phyloP scores from a whole-genome alignment of 306 rosid genomes.

The Cucurbita ficifolia region DNA sequence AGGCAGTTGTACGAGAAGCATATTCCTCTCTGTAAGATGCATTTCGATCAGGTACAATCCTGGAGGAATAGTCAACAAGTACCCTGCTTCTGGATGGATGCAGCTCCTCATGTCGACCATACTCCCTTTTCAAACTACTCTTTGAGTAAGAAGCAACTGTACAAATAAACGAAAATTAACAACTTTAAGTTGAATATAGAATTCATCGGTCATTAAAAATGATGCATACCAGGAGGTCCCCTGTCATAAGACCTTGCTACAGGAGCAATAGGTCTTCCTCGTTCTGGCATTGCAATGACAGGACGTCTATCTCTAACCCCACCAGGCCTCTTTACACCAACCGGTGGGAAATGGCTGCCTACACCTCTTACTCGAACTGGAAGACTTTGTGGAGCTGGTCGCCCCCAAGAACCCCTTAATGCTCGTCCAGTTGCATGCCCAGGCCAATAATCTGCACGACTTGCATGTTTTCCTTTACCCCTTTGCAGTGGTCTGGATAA shows the following conservation, averaged over 20 bases:
- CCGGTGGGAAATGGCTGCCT: conserved; percentile 52
- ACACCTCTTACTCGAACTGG: conserved; percentile 61
- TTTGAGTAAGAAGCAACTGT: conserved; percentile 62
- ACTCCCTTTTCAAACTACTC: conserved; percentile 70
- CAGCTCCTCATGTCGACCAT: conserved; percentile 62
- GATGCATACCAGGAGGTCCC: conserved; percentile 61
- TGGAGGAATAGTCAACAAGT: conserved; percentile 51
- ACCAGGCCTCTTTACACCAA: conserved; percentile 42
- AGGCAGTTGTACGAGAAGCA: conserved; percentile 50
- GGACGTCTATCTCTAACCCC: conserved; percentile 77
- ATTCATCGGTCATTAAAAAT: not conserved
- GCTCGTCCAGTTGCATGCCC: conserved; percentile 37
- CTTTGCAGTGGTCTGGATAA: conserved; percentile 93
- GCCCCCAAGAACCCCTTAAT: conserved; percentile 63
- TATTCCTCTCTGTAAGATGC: conserved; percentile 63
- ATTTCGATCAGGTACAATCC: conserved; percentile 68
- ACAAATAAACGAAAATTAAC: not conserved
- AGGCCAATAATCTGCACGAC: conserved; percentile 62
- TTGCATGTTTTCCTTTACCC: conserved; percentile 65
- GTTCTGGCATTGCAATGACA: conserved; percentile 38
- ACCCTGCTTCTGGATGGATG: conserved; percentile 82
- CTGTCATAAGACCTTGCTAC: conserved; percentile 69
- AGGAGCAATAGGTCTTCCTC: conserved; percentile 63
- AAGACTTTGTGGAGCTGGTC: conserved; percentile 44
- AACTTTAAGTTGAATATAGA: not conserved